Evolutionary conservation across 129 eudicot species (phyloP).

Genomic region (Artemisia argyi): DNA sequence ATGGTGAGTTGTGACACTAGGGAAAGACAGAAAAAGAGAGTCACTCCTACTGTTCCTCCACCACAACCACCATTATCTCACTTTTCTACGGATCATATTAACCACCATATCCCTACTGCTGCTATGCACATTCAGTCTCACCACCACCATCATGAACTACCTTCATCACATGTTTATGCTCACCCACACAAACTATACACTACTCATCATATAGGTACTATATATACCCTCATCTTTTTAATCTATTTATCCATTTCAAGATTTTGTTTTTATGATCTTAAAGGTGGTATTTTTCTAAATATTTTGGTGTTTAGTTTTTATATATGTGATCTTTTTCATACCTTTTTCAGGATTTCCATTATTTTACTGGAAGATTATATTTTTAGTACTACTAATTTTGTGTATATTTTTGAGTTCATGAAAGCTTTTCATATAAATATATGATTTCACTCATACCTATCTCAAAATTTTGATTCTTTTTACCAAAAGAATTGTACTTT

Average conservation of each 20-base stretch:
- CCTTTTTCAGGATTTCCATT: neutral
- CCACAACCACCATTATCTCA: constrained; percentile 24
- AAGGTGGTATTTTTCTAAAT: neutral
- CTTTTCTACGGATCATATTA: constrained; percentile 19
- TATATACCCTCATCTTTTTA: neutral
- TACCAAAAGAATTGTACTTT: neutral
- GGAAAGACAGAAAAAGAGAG: constrained; percentile 90
- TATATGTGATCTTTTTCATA: no score
- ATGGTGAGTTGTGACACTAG: no score
- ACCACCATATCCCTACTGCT: constrained; percentile 35
- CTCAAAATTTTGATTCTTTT: neutral
- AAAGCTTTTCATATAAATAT: no score
- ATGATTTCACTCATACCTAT: neutral
- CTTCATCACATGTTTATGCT: constrained; percentile 27
- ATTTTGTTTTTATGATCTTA: neutral
- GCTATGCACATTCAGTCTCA: constrained; percentile 32
- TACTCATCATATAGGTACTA: constrained; percentile 38
- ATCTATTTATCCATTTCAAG: no score
- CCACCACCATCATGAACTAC: constrained; percentile 27
- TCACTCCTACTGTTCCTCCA: constrained; percentile 39
- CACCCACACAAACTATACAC: constrained; percentile 41
- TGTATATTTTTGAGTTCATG: neutral
- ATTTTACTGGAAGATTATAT: neutral
- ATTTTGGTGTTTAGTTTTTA: no score
- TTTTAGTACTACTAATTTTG: neutral